Conservation (phyloP, 73 alveolate species). For the Stentor coeruleus region DNA sequence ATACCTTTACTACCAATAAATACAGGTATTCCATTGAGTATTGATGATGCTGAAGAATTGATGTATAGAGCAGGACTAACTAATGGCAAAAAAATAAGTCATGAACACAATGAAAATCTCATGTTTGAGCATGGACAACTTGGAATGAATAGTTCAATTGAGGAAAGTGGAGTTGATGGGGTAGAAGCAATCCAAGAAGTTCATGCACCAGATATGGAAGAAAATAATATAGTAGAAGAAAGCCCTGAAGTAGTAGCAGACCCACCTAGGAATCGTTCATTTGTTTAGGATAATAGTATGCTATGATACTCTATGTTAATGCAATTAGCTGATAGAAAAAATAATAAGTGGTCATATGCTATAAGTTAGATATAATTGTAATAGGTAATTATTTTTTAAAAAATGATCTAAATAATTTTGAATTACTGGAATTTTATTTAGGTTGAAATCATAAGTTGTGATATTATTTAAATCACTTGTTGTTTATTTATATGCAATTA, state of each 20-base stretch:
- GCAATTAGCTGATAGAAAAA: no score
- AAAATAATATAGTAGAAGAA: neutral
- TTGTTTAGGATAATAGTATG: neutral
- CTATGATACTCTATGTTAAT: no score
- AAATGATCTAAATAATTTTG: no score
- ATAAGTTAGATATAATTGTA: no score
- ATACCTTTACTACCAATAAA: slow-evolving; percentile 24
- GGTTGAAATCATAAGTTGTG: no score
- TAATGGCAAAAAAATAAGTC: neutral
- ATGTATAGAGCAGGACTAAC: neutral
- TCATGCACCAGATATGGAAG: neutral
- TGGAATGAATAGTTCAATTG: neutral
- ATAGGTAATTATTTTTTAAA: no score
- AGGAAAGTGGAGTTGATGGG: slow-evolving; percentile 13
- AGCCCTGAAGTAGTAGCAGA: neutral
- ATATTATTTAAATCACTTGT: no score
- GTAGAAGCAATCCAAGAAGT: neutral
- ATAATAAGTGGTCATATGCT: no score
- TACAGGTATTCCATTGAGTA: slow-evolving; percentile 27
- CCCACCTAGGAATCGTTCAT: neutral
- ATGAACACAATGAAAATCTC: neutral
- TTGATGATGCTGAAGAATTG: slow-evolving; percentile 16
- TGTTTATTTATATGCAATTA: no score
- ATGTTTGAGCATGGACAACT: slow-evolving; percentile 10
- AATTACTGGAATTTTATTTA: no score